Percentiles rank a stretch among this genome's conserved stretches.
phyloP scores from a whole-genome alignment of 352 stramenopile species.

The Globisporangium spinosum region DNA sequence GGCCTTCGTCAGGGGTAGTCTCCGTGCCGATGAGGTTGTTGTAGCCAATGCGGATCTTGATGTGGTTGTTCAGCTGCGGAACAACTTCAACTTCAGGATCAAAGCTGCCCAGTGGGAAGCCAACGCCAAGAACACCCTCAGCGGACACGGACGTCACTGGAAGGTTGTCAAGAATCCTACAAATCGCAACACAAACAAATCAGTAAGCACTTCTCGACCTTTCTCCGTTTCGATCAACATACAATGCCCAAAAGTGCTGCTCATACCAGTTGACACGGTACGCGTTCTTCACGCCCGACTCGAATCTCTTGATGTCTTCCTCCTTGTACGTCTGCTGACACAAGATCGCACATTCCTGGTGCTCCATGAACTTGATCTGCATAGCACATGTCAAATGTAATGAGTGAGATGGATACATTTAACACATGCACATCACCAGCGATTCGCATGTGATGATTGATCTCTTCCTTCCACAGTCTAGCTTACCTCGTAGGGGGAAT shows the following conservation, averaged over 20 bases:
- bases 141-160: conserved; percentile 77
- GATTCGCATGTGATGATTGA: neutral
- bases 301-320: conserved; percentile 88
- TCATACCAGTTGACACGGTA: conserved; percentile 96
- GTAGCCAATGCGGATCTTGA: conserved; percentile 98
- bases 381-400: neutral
- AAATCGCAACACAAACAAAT: neutral
- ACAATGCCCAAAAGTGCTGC: conserved; percentile 12
- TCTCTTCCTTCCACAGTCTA: neutral
- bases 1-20: conserved; percentile 77
- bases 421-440: neutral
- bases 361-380: conserved; percentile 86
- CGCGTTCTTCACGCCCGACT: conserved; percentile 93
- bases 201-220: conserved; percentile 5
- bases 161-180: conserved; percentile 98
- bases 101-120: conserved; percentile 88
- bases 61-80: conserved; percentile 97
- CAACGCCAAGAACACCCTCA: conserved; percentile 68
- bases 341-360: conserved; percentile 64
- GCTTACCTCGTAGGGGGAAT: conserved; percentile 91
- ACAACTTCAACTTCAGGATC: conserved; percentile 91
- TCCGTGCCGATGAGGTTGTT: conserved; percentile 86
- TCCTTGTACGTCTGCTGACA: conserved; percentile 91
- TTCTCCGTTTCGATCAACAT: neutral
- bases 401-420: conserved; percentile 3